Conservation (phyloP, 202 grass and related monocot genomes). For the Carex sylvatica region DNA sequence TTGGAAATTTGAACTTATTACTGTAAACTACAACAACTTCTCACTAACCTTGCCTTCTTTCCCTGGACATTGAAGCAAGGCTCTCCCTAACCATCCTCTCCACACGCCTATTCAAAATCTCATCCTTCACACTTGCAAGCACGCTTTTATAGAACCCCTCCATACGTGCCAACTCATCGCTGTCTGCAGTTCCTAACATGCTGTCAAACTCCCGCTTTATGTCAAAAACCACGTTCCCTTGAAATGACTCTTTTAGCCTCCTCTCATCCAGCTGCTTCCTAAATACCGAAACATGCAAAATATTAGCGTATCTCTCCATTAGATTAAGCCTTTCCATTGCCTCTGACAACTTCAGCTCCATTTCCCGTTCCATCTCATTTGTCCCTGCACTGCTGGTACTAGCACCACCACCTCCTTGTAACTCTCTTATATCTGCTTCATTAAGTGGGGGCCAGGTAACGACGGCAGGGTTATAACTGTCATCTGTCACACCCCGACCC, state of each 20-base stretch:
- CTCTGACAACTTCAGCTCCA: conserved; percentile 57
- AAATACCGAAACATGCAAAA: conserved; percentile 93
- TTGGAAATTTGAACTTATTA: background rate
- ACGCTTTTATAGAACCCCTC: conserved; percentile 84
- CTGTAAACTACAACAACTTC: background rate
- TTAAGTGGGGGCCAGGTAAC: conserved; percentile 83
- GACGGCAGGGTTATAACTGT: conserved; percentile 71
- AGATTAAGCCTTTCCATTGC: conserved; percentile 63
- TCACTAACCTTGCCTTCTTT: conserved; percentile 28
- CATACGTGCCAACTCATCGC: conserved; percentile 66
- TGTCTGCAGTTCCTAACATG: conserved; percentile 56
- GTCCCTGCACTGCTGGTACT: conserved; percentile 32
- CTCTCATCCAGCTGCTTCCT: conserved; percentile 71
- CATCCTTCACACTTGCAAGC: conserved; percentile 85
- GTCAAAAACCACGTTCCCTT: conserved; percentile 72
- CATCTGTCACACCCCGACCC: conserved; percentile 52
- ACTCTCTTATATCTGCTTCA: conserved; percentile 36
- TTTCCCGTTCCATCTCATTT: conserved; percentile 29
- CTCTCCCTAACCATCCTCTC: conserved; percentile 71
- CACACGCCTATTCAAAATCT: conserved; percentile 74
- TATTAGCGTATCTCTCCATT: conserved; percentile 82
- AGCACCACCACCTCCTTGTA: background rate
- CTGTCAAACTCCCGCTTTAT: conserved; percentile 86
- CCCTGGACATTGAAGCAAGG: conserved; percentile 52
- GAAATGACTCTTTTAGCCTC: conserved; percentile 52